Base-by-base conservation (phyloP, 768 basidiomycete species). In the Mycena vulgaris region DNA sequence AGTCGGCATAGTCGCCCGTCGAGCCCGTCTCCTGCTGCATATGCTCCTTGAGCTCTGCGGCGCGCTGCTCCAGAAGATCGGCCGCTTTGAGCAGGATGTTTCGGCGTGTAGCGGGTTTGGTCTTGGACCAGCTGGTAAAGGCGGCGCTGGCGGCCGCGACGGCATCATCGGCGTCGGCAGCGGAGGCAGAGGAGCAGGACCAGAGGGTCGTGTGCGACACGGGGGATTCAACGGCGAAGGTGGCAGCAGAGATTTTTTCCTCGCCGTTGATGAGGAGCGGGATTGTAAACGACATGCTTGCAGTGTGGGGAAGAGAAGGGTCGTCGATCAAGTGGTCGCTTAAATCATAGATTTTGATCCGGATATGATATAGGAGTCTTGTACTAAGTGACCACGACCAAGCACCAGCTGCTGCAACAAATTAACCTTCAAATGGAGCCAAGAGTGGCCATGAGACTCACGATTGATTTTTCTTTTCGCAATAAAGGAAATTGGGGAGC, bases 71-170 rank as follows among this genome's bases (percentile, higher is more conserved):
- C 25, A 73, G 61, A 2, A 73, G 72, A 27, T 73, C 72, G 5
- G 72, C 72, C n/a, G 62, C 72, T 61, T 73, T 73, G 61, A 73
- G 68, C 2, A 73, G 51, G 51, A 73, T 69, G 23, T 37, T 69
- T 3, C 72, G 72, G 7, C 72, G 72, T 1, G 37, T 37, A 3
- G 56, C 49, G 27, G 72, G 72, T 45, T 69, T 73, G 56, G 65
- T 73, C 42, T 64, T 59, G 42, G 64, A 63, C 72, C 72, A 73
- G 28, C n/a, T 49, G 35, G 59, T 60, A 37, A 73, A 73, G 39
- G 68, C 72, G 31, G 68, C 68, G 19, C 30, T 53, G 7, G 72
- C 72, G 11, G 72, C 68, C 3, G 72, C 40, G 27, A 73, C 19
- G 9, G 72, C 72, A 19, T 61, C 64, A 40, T 66, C 68, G 5